Percentiles rank a stretch among this genome's conserved stretches.
Evolutionary conservation across 306 rosid genomes (phyloP).

Genomic region (Acmispon strigosus): DNA sequence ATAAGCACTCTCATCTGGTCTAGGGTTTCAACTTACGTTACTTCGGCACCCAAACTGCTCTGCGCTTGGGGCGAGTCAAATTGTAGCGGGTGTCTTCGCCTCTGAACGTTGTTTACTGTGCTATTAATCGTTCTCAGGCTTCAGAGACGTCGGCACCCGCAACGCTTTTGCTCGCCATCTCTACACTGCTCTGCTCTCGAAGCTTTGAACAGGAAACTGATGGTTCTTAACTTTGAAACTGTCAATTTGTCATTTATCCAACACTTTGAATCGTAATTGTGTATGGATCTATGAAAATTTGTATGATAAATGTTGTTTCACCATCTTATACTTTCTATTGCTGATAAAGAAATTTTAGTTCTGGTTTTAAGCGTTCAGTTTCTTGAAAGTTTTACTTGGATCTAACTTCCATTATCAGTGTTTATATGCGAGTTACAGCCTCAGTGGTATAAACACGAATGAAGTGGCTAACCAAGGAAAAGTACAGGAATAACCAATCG

Average conservation of each 20-base stretch:
- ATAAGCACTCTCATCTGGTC: no score
- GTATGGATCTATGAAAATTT: not conserved
- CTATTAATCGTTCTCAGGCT: not conserved
- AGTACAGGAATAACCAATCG: no score
- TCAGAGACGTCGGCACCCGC: not conserved
- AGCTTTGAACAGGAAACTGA: not conserved
- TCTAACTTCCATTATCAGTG: not conserved
- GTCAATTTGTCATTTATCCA: not conserved
- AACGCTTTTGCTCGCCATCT: not conserved
- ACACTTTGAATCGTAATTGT: not conserved
- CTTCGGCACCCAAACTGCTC: not conserved
- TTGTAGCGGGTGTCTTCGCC: not conserved
- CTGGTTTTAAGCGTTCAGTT: no score
- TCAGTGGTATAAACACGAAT: not conserved
- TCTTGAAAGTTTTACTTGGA: no score
- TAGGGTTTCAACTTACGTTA: no score
- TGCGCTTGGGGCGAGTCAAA: not conserved
- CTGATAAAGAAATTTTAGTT: no score
- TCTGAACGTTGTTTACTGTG: not conserved
- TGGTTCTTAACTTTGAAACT: not conserved
- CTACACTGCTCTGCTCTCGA: not conserved
- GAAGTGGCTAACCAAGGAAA: not conserved
- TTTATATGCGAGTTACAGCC: not conserved
- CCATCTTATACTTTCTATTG: not conserved
- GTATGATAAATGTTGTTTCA: not conserved